These are phyloP conservation scores for Marvania coccoides DNA, from an alignment of 139 green algal species.

Conservation along the genomic window DNA sequence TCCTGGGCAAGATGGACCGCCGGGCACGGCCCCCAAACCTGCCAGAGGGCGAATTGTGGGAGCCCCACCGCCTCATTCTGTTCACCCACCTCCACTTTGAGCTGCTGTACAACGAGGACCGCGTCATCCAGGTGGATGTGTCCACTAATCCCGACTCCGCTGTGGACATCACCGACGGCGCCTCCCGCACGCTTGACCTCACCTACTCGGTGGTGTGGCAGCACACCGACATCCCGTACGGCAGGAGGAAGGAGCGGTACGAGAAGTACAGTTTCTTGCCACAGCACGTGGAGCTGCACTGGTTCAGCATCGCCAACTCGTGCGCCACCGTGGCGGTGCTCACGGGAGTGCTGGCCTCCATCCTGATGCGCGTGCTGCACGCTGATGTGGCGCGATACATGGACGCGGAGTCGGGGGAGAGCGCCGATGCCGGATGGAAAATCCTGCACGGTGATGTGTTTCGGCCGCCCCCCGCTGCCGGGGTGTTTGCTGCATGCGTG, in stretches of 20 bases:
- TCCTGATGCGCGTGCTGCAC: constrained; percentile 87
- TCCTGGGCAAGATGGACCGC: constrained; percentile 79
- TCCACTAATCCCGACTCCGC: constrained; percentile 58
- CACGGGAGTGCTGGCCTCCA: constrained; percentile 90
- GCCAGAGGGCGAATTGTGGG: constrained; percentile 26
- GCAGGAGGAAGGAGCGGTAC: constrained; percentile 84
- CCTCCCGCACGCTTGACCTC: constrained; percentile 42
- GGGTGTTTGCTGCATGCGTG: constrained; percentile 76
- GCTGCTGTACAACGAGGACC: constrained; percentile 73
- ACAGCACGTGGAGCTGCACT: constrained; percentile 93
- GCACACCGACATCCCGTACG: constrained; percentile 48
- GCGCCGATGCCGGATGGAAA: constrained; percentile 66
- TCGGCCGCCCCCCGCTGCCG: constrained; percentile 63
- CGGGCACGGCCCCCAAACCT: constrained; percentile 8
- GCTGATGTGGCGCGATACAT: constrained; percentile 88
- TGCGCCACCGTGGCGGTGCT: constrained; percentile 92
- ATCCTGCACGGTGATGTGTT: constrained; percentile 93
- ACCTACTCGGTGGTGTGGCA: constrained; percentile 83
- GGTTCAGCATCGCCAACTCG: constrained; percentile 94
- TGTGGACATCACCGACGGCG: constrained; percentile 66
- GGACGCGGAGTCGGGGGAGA: constrained; percentile 13
- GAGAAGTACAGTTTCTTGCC: constrained; percentile 74
- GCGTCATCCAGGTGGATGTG: constrained; percentile 81
- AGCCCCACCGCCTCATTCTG: constrained; percentile 40
- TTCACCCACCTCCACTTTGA: constrained; percentile 97